Conservation (phyloP, 164 flowering plant genomes). For the Taxillus chinensis region DNA sequence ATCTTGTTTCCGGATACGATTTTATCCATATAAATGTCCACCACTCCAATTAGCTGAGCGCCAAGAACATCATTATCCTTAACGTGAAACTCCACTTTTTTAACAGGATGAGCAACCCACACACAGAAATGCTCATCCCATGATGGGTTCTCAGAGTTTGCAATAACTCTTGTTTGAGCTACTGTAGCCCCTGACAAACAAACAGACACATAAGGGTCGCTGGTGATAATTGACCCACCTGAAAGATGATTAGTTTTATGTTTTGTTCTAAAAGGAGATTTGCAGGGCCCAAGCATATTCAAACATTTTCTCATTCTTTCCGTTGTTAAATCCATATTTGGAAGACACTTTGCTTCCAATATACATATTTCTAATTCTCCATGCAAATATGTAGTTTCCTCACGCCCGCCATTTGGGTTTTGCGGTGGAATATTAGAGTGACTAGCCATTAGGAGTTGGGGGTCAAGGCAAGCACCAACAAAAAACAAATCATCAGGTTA, state of each 20-base stretch:
- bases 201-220: conserved; percentile 74
- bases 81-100: conserved; percentile 52
- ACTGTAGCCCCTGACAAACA: conserved; percentile 66
- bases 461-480: not conserved
- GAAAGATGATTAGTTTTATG: conserved; percentile 5
- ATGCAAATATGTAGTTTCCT: conserved; percentile 37
- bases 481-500: too few relatives aligned
- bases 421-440: conserved; percentile 5
- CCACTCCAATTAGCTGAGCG: conserved; percentile 60
- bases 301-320: conserved; percentile 50
- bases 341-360: conserved; percentile 54
- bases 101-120: conserved; percentile 58
- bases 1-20: conserved; percentile 33
- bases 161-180: conserved; percentile 56
- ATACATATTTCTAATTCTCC: conserved; percentile 59
- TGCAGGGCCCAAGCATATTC: conserved; percentile 29
- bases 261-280: conserved; percentile 14
- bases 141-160: conserved; percentile 52
- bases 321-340: conserved; percentile 64
- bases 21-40: conserved; percentile 35
- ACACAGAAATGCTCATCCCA: conserved; percentile 64
- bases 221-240: conserved; percentile 40
- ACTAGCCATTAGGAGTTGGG: conserved; percentile 14
- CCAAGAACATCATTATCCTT: conserved; percentile 80
- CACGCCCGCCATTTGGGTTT: conserved; percentile 9